Evolutionary conservation across 148 eudicot species (phyloP).

Genomic region (Fagopyrum tataricum): DNA sequence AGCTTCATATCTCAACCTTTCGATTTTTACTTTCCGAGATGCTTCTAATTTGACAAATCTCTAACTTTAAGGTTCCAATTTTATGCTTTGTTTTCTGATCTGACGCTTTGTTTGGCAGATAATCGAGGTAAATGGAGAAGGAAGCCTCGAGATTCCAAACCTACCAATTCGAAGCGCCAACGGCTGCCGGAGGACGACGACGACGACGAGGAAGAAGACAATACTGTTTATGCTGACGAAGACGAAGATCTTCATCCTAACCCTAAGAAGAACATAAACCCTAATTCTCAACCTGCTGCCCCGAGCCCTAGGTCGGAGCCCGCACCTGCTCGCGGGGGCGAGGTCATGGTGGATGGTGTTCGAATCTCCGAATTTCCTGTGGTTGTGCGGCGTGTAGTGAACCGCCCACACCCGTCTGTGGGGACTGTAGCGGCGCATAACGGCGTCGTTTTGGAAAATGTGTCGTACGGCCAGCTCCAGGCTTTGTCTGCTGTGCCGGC

Average conservation of each 20-base stretch:
- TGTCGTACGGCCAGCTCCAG: slow-evolving; percentile 88
- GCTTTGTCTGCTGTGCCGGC: slow-evolving; percentile 60
- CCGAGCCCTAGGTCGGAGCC: slow-evolving; percentile 15
- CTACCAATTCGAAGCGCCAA: slow-evolving; percentile 30
- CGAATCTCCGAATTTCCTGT: slow-evolving; percentile 59
- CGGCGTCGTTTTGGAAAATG: slow-evolving; percentile 49
- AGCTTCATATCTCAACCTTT: background rate
- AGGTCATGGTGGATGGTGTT: slow-evolving; percentile 39
- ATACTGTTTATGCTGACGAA: slow-evolving; percentile 43
- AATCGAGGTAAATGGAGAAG: slow-evolving; percentile 65
- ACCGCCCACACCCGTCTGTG: slow-evolving; percentile 52
- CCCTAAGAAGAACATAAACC: slow-evolving; percentile 21
- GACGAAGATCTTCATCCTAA: slow-evolving; percentile 41
- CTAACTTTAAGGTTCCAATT: background rate
- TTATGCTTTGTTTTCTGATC: background rate
- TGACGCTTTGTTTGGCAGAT: slow-evolving; percentile 25
- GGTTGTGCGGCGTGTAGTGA: slow-evolving; percentile 42
- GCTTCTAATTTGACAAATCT: background rate
- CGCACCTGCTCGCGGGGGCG: slow-evolving; percentile 24
- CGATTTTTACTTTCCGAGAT: background rate
- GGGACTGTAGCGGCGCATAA: slow-evolving; percentile 28
- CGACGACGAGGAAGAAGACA: slow-evolving; percentile 47
- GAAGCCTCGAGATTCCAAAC: slow-evolving; percentile 43
- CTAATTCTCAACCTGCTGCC: slow-evolving; percentile 1
- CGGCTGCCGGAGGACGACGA: slow-evolving; percentile 38